Evolutionary conservation across 495 filamentous ascomycete species (phyloP).

Genomic region (Lichenothelia convexa): DNA sequence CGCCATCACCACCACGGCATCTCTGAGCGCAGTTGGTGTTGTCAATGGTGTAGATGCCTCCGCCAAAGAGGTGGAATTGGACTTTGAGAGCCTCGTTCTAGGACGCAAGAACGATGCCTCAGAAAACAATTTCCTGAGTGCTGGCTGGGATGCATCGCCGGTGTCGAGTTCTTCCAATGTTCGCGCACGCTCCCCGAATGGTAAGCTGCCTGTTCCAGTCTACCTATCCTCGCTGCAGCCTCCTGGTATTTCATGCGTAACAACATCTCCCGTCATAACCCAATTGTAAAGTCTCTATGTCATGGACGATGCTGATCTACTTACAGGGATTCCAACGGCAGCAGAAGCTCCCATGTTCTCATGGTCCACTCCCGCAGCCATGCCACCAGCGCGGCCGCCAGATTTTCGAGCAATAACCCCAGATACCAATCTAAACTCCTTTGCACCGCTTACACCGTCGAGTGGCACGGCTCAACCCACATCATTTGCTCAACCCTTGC

Average conservation of each 20-base stretch:
- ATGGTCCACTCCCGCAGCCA: conserved; percentile 24
- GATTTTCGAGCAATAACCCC: conserved; percentile 27
- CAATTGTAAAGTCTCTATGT: no score
- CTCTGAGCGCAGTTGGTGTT: conserved; percentile 32
- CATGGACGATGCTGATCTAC: no score
- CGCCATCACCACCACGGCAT: conserved; percentile 36
- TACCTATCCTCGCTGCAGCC: no score
- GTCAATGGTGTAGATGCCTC: conserved; percentile 27
- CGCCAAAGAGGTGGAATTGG: conserved; percentile 39
- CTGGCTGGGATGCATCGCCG: conserved; percentile 18
- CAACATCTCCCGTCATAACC: no score
- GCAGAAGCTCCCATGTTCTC: conserved; percentile 25
- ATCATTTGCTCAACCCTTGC: no score
- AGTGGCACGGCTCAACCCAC: neutral
- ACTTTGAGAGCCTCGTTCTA: conserved; percentile 77
- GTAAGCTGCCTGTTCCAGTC: no score
- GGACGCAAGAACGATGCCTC: conserved; percentile 27
- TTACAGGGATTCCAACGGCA: conserved; percentile 6
- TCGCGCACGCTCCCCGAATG: neutral
- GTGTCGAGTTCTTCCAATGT: conserved; percentile 9
- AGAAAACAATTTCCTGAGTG: conserved; percentile 23
- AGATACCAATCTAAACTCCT: conserved; percentile 8
- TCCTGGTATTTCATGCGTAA: no score
- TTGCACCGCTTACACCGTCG: conserved; percentile 5
- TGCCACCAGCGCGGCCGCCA: conserved; percentile 1